Base-by-base conservation (phyloP, 2,329 filamentous ascomycete species). In the Corynespora cassiicola region DNA sequence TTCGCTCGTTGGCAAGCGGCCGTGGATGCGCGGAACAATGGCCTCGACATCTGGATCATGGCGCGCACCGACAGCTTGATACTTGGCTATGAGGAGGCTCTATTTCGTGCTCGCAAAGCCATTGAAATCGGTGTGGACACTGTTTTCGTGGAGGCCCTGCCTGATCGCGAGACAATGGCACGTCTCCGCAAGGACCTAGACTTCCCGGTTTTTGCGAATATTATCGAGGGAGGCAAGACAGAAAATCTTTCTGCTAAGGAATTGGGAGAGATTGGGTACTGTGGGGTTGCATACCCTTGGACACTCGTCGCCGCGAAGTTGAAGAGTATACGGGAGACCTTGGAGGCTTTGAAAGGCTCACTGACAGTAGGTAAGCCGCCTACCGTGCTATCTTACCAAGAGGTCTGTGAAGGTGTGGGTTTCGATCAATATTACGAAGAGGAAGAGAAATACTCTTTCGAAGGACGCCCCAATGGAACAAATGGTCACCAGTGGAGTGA, bases 1-100 rank as follows among this genome's bases (percentile, higher is more conserved):
- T 76, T 66, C 33, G 73, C 73, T 4, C 63, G 75, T 1, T 68
- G 73, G 36, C 71, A 74, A 46, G 75, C 74, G 2, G 74, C 75
- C 1, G 65, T 64, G 4, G 74, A 76, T 36, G 72, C 75, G 3
- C 60, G 74, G 11, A 66, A 76, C 31, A 63, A 74, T 42, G 72
- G 73, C 1, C 50, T 56, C 3, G 74, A 76, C 39, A 75, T 76
- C 17, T 74, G 72, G 36, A 65, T 77, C 24, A 52, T 76, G 3
- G 73, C 72, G 0, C 63, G 74, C 4, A 76, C 74, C 0, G 75
- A 77, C 39, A 57, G 68, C 3, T 50, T 71, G 3, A 71, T 72
- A 29, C 60, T 61, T 19, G 68, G 72, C 2, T 75, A 68, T 54
- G 72, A 75, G 3, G 75, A 77, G 44, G 73, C 72, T 2, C 60